Conservation (phyloP, 2,329 filamentous ascomycete species). For the Microdochium trichocladiopsis region DNA sequence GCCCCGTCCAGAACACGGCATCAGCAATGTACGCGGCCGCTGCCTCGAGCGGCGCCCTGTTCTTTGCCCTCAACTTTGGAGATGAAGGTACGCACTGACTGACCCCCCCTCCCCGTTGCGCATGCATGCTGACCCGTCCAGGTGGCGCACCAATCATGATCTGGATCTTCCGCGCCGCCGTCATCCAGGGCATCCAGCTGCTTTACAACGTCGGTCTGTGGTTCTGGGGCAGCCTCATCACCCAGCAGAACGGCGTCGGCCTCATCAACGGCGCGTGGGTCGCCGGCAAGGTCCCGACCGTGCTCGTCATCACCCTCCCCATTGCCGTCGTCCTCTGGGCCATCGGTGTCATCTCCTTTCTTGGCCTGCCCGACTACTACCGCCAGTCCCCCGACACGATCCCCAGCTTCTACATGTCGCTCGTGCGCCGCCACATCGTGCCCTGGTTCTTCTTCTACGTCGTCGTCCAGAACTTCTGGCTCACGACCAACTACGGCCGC, state of each 20-base stretch:
- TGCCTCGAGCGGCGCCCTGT: slow-evolving; percentile 57
- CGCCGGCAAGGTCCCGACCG: slow-evolving; percentile 24
- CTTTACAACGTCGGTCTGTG: slow-evolving; percentile 58
- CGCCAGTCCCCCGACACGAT: slow-evolving; percentile 56
- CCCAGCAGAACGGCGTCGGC: too few species aligned
- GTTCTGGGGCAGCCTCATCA: slow-evolving; percentile 58
- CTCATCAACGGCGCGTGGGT: slow-evolving; percentile 30
- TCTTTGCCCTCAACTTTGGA: slow-evolving; percentile 62
- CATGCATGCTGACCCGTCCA: too few species aligned
- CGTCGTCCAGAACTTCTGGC: slow-evolving; percentile 60
- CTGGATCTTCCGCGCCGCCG: slow-evolving; percentile 61
- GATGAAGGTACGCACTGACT: too few species aligned
- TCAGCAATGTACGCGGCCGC: slow-evolving; percentile 56
- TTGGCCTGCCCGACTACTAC: slow-evolving; percentile 62
- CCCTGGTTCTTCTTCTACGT: slow-evolving; percentile 63
- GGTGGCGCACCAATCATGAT: slow-evolving; percentile 53
- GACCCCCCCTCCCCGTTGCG: too few species aligned
- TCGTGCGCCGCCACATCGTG: slow-evolving; percentile 55
- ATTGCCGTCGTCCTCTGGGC: slow-evolving; percentile 50
- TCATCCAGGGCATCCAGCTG: slow-evolving; percentile 62
- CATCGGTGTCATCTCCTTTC: slow-evolving; percentile 45
- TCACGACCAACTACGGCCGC: slow-evolving; percentile 57
- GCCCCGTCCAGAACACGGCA: slow-evolving; percentile 52
- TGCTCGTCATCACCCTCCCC: slow-evolving; percentile 21
- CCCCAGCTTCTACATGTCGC: slow-evolving; percentile 56